A percentile compares a stretch with the other conserved stretches of the same genome.
Evolutionary conservation across 163 green algal genomes (phyloP).

Genomic region (Prototheca stagnorum): DNA sequence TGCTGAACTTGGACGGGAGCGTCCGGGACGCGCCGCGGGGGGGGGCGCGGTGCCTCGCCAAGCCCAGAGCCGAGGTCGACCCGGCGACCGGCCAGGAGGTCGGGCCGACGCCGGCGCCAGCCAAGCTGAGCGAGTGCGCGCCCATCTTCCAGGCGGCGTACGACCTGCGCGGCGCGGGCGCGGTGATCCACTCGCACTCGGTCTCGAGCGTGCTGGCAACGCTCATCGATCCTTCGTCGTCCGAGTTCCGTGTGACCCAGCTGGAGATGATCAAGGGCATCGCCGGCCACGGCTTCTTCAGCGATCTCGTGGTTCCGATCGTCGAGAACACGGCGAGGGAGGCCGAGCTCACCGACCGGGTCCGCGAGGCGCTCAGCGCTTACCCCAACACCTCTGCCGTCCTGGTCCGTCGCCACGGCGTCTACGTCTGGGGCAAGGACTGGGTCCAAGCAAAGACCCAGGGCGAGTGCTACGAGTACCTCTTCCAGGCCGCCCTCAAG

Average conservation of each 20-base stretch:
- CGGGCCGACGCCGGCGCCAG: conserved; percentile 49
- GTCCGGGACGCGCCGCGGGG: conserved; percentile 34
- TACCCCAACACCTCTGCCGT: conserved; percentile 77
- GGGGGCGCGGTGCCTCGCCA: too few relatives aligned
- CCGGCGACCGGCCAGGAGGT: too few relatives aligned
- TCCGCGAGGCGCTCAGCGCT: conserved; percentile 50
- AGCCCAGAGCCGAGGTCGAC: too few relatives aligned
- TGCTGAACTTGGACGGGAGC: conserved; percentile 54
- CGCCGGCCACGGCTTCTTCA: conserved; percentile 77
- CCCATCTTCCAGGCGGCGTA: conserved; percentile 90
- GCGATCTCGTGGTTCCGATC: conserved; percentile 73
- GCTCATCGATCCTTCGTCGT: conserved; percentile 52
- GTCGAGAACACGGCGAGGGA: conserved; percentile 94
- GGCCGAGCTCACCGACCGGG: conserved; percentile 75
- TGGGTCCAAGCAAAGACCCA: conserved; percentile 90
- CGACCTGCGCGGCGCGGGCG: conserved; percentile 68
- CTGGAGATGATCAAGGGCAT: conserved; percentile 98
- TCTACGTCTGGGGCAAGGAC: conserved; percentile 89
- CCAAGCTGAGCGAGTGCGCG: conserved; percentile 87
- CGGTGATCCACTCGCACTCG: conserved; percentile 82
- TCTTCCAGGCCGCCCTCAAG: conserved; percentile 75
- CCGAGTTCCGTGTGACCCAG: conserved; percentile 72
- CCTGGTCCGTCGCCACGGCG: conserved; percentile 79
- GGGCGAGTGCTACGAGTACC: conserved; percentile 93
- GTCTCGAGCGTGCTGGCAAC: conserved; percentile 76